Conservation (phyloP, 345 rosid species). For the Mercurialis annua region DNA sequence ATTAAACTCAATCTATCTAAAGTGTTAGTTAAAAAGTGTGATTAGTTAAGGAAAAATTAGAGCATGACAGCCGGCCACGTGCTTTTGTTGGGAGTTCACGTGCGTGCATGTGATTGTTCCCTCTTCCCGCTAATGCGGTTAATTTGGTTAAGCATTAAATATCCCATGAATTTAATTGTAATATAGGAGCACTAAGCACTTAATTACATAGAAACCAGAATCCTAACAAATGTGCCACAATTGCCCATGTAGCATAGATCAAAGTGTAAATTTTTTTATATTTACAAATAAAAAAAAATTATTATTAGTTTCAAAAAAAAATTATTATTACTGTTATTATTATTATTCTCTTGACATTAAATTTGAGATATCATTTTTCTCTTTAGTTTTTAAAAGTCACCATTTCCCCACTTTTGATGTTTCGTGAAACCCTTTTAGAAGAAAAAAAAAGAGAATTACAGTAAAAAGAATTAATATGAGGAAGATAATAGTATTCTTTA, state of each 20-base stretch:
- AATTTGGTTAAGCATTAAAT: conserved; percentile 13
- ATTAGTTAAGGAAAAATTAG: background rate
- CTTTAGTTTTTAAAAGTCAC: no score
- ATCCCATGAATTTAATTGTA: conserved; percentile 20
- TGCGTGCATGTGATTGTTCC: conserved; percentile 55
- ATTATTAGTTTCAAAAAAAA: no score
- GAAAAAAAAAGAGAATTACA: no score
- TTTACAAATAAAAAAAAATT: no score
- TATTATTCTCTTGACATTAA: no score
- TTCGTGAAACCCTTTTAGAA: no score
- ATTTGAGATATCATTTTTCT: no score
- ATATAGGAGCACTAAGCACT: background rate
- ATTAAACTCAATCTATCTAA: no score
- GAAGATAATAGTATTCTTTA: no score
- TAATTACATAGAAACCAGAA: background rate
- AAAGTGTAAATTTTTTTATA: background rate
- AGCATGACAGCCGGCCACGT: conserved; percentile 55
- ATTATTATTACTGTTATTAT: no score
- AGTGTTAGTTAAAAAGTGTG: background rate
- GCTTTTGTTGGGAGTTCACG: conserved; percentile 40
- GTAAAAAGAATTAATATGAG: no score
- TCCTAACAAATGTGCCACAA: background rate
- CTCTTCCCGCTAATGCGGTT: conserved; percentile 28
- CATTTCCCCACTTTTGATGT: no score
- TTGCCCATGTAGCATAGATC: background rate